phyloP scores from a whole-genome alignment of 2,329 filamentous ascomycete species.

The Verticillium albo-atrum region DNA sequence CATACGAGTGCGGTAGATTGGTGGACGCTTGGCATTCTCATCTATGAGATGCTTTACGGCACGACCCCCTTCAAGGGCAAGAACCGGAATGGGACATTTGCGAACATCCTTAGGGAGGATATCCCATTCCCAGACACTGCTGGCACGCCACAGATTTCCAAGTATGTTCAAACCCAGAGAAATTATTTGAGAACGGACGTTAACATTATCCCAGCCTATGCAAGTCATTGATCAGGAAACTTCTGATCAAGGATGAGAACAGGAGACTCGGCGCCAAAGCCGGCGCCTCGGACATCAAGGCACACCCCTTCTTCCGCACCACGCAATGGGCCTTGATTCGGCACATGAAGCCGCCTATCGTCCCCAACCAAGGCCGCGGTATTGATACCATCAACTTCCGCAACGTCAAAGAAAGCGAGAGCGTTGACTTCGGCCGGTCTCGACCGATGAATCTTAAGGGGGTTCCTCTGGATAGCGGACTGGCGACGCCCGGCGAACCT shows the following conservation, averaged over 20 bases:
- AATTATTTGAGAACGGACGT: background rate
- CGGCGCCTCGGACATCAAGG: constrained; percentile 94
- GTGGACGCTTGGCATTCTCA: constrained; percentile 96
- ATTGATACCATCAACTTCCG: constrained; percentile 96
- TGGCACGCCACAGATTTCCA: constrained; percentile 79
- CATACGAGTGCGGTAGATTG: constrained; percentile 98
- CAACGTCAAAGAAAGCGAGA: constrained; percentile 95
- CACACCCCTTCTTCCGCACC: constrained; percentile 89
- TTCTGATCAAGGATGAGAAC: constrained; percentile 97
- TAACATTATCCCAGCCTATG: constrained; percentile 61
- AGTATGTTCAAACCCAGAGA: constrained; percentile 54
- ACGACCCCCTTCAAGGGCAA: constrained; percentile 99
- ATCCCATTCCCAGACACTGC: constrained; percentile 92
- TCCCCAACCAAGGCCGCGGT: constrained; percentile 83
- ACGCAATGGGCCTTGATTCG: constrained; percentile 96
- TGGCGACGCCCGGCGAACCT: constrained; percentile 81
- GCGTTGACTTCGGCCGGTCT: constrained; percentile 74
- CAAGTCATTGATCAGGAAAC: constrained; percentile 93
- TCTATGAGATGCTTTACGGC: constrained; percentile 98
- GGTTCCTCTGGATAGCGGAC: constrained; percentile 79
- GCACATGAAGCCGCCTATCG: constrained; percentile 96
- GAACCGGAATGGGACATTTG: constrained; percentile 96
- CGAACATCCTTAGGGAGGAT: constrained; percentile 92
- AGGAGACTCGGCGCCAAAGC: constrained; percentile 88
- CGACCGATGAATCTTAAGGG: constrained; percentile 59